These are phyloP conservation scores for Novymonas esmeraldas DNA, from an alignment of 208 protist genomes.

Conservation along the genomic window DNA sequence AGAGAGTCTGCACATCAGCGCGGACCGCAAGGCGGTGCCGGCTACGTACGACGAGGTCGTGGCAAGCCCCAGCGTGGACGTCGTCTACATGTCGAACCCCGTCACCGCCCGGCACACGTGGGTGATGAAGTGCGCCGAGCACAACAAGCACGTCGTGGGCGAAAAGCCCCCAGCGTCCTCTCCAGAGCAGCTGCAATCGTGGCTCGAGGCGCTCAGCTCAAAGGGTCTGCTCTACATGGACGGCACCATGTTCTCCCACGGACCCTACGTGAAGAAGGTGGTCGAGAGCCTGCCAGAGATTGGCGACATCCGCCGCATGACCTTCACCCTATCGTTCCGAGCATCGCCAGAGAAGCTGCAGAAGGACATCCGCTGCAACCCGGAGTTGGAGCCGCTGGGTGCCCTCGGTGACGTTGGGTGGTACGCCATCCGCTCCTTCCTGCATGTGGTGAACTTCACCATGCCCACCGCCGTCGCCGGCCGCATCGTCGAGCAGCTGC, in stretches of 20 bases:
- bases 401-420: constrained; percentile 69
- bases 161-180: constrained; percentile 47
- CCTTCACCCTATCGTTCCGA: constrained; percentile 32
- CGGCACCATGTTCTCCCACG: constrained; percentile 65
- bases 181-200: constrained; percentile 46
- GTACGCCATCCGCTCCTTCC: constrained; percentile 53
- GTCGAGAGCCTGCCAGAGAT: constrained; percentile 20
- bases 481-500: constrained; percentile 44
- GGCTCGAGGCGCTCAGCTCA: constrained; percentile 45
- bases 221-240: constrained; percentile 70
- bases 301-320: constrained; percentile 42
- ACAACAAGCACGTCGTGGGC: constrained; percentile 66
- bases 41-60: constrained; percentile 34
- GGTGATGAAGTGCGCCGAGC: constrained; percentile 49
- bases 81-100: constrained; percentile 52
- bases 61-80: constrained; percentile 25
- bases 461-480: constrained; percentile 50
- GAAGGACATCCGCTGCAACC: constrained; percentile 48
- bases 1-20: constrained; percentile 29
- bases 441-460: constrained; percentile 55
- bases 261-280: constrained; percentile 35
- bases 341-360: constrained; percentile 20
- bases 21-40: constrained; percentile 19
- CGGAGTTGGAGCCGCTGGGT: constrained; percentile 49
- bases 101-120: constrained; percentile 44